These are phyloP conservation scores for Cryphonectria japonica DNA, from an alignment of 2,329 filamentous ascomycete genomes.

Conservation along the genomic window DNA sequence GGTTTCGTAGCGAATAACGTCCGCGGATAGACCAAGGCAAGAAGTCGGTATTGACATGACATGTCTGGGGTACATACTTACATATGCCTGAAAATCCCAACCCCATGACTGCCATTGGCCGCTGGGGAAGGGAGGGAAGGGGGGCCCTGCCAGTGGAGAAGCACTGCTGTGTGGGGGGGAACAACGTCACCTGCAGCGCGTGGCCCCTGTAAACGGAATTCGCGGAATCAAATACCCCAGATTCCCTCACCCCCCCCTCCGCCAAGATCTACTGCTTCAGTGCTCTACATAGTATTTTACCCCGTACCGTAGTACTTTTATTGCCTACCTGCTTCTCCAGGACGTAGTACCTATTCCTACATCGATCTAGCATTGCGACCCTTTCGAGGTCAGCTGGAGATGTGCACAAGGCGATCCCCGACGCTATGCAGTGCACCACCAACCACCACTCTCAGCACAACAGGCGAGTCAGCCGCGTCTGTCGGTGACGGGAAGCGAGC, in stretches of 20 bases:
- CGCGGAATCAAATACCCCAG: neutral
- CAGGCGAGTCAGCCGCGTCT: neutral
- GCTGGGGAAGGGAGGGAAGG: neutral
- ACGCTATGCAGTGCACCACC: neutral
- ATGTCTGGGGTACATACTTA: constrained; percentile 5
- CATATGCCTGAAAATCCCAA: neutral
- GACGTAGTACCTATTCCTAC: neutral
- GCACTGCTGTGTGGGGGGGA: neutral
- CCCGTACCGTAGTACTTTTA: neutral
- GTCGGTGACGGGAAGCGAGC: neutral
- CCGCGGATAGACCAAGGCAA: neutral
- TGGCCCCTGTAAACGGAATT: neutral
- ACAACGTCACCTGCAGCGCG: constrained; percentile 2
- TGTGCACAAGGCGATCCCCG: neutral
- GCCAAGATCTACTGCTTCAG: too few relatives aligned
- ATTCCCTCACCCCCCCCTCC: neutral
- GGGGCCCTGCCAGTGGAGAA: neutral
- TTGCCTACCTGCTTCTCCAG: neutral
- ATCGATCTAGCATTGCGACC: constrained; percentile 1
- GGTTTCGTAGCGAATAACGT: neutral
- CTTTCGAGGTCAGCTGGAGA: neutral
- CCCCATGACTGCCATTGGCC: neutral
- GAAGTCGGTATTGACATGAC: constrained; percentile 4
- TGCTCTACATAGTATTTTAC: neutral
- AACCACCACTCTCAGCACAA: neutral